Evolutionary conservation across 78 protist species (phyloP), one percentile per base, ranked within the genome.

Genomic region (Goniomonas avonlea): DNA sequence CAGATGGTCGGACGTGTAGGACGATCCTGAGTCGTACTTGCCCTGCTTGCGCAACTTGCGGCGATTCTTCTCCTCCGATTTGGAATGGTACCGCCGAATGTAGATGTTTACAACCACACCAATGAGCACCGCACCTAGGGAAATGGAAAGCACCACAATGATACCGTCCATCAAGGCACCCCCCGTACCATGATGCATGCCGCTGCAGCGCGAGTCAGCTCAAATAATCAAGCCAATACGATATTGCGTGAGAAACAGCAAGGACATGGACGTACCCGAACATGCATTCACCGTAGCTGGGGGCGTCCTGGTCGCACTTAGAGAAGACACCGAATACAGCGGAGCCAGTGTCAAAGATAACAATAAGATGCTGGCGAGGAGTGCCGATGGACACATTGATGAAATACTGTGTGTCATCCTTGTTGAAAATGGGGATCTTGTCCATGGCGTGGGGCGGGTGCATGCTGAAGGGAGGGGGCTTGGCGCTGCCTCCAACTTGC

Each of bases 331-430:
- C 75, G 8, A 68, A 68, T 15, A 68, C 75, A 34, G 59, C 43
- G 1, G 75, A 68, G 17, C 75, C 75, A 1, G 75, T 68, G 56
- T 68, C 75, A 35, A 68, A 68, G 56, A 68, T 68, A 20, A 68
- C 75, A 1, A 53, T 68, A 53, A 68, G 43, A 34, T 68, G 38
- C 56, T 68, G 75, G 38, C 75, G 53, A 32, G 75, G 75, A 5
- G 4, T 39, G 13, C 75, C 75, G n/a, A 68, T 53, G 13, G 75
- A 68, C 59, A 68, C 43, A 23, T 68, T 68, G 40, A 68, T 68
- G 75, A 68, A 68, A 35, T 68, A 68, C 56, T 68, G 75, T 18
- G 75, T 68, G 38, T 68, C 75, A 5, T 41, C 38, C 75, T 68
- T 48, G 56, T 68, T 68, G 75, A 41, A 68, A 37, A 68, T 27